A percentile compares a stretch with the other conserved stretches of the same genome.
Conservation (phyloP, 345 rosid genomes). For the Xanthoceras sorbifolium region DNA sequence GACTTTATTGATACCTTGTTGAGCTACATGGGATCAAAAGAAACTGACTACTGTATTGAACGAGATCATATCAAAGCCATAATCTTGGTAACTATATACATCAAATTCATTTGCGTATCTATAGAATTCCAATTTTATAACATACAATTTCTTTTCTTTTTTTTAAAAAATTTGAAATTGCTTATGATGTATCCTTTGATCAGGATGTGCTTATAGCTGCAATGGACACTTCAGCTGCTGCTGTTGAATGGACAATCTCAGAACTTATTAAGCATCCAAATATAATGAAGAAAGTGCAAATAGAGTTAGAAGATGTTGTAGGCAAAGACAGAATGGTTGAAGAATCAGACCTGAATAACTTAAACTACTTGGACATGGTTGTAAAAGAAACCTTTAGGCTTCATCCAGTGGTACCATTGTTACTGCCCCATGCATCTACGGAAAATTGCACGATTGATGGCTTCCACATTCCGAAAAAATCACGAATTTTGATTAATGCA, state of each 20-base stretch:
- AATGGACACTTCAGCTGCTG: constrained; percentile 24
- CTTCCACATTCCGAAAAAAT: neutral
- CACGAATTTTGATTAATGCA: neutral
- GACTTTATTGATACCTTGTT: neutral
- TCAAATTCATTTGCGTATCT: too few species aligned
- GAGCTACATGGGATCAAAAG: constrained; percentile 17
- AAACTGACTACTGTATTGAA: neutral
- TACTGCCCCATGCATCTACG: neutral
- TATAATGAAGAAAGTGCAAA: constrained; percentile 35
- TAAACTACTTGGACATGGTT: neutral
- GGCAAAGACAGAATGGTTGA: constrained; percentile 35
- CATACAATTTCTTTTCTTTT: too few species aligned
- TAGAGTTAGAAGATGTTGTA: constrained; percentile 26
- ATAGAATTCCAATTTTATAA: too few species aligned
- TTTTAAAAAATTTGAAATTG: too few species aligned
- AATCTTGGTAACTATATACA: neutral
- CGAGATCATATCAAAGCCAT: neutral
- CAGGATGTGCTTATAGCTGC: constrained; percentile 26
- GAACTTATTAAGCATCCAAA: constrained; percentile 29
- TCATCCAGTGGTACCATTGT: neutral
- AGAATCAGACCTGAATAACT: constrained; percentile 34
- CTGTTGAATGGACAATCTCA: constrained; percentile 23
- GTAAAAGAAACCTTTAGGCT: neutral
- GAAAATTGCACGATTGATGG: neutral
- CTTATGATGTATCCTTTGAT: too few species aligned